A percentile compares a stretch with the other conserved stretches of the same genome.
phyloP scores from a whole-genome alignment of 345 rosid genomes.

The Syzygium aromaticum region DNA sequence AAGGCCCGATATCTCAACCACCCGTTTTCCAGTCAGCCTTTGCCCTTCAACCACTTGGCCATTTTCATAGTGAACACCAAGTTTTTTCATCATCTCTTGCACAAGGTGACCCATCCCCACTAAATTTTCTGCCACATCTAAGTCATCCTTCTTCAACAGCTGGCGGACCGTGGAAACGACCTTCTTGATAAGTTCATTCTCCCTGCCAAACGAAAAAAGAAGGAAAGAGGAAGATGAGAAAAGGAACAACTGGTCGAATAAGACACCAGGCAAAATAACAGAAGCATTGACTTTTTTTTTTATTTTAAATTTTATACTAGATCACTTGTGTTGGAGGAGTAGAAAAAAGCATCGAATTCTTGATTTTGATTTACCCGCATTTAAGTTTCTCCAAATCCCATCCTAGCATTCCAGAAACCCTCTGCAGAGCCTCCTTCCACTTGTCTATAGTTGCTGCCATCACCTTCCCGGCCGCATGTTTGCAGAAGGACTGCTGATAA shows the following conservation, averaged over 20 bases:
- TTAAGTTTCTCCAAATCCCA: neutral
- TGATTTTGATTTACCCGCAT: accelerated
- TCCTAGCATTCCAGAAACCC: accelerated
- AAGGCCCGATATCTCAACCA: too few species aligned
- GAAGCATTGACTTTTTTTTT: neutral
- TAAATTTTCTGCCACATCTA: neutral
- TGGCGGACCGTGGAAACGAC: neutral
- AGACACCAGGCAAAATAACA: neutral
- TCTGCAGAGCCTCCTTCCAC: neutral
- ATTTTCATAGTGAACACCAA: neutral
- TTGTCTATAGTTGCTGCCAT: accelerated
- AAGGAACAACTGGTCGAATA: neutral
- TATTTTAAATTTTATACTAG: neutral
- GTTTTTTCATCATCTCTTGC: neutral
- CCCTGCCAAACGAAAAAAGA: neutral
- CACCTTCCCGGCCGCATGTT: accelerated
- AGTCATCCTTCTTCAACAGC: accelerated
- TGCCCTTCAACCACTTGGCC: too few species aligned
- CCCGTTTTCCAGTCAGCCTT: too few species aligned
- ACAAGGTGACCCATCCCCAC: neutral
- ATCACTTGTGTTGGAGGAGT: neutral
- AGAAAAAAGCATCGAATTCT: neutral
- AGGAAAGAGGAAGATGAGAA: neutral
- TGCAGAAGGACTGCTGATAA: neutral
- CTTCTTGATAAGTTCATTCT: accelerated